Evolutionary conservation across 495 filamentous ascomycete species (phyloP).

Genomic region (Talaromyces liani): DNA sequence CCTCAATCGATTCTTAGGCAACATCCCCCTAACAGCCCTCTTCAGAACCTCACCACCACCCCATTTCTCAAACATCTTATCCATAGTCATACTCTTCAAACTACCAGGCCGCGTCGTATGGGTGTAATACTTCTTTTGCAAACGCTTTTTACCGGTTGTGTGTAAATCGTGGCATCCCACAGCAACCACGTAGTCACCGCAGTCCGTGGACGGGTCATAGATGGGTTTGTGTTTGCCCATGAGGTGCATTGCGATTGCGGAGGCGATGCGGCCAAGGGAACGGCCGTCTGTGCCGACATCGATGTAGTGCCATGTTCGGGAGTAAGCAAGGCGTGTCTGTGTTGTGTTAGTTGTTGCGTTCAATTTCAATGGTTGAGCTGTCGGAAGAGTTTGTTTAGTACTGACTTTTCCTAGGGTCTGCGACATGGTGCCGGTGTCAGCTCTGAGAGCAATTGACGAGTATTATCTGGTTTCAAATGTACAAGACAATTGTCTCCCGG

Average conservation of each 20-base stretch:
- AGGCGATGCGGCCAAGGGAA: conserved; percentile 78
- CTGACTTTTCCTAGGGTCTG: conserved; percentile 39
- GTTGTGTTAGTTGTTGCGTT: background rate
- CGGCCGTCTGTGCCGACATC: conserved; percentile 54
- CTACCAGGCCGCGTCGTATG: conserved; percentile 87
- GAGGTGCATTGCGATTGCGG: conserved; percentile 79
- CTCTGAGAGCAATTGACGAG: background rate
- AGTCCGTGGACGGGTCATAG: conserved; percentile 92
- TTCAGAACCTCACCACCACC: conserved; percentile 90
- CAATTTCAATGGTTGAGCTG: background rate
- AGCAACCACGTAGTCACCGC: conserved; percentile 97
- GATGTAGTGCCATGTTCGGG: conserved; percentile 84
- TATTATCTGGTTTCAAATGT: background rate
- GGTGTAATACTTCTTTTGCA: conserved; percentile 90
- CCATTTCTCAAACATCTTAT: conserved; percentile 85
- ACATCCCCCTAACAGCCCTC: conserved; percentile 89
- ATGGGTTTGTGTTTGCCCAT: conserved; percentile 99
- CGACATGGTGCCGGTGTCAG: conserved; percentile 28
- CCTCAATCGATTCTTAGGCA: conserved; percentile 91
- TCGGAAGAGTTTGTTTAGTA: background rate
- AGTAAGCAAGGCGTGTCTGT: conserved; percentile 94
- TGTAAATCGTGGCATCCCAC: conserved; percentile 79
- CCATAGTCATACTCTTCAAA: conserved; percentile 86
- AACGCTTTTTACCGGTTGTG: conserved; percentile 84
- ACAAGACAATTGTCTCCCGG: background rate